Evolutionary conservation across 768 basidiomycete species (phyloP).

Genomic region (Tremella mesenterica): DNA sequence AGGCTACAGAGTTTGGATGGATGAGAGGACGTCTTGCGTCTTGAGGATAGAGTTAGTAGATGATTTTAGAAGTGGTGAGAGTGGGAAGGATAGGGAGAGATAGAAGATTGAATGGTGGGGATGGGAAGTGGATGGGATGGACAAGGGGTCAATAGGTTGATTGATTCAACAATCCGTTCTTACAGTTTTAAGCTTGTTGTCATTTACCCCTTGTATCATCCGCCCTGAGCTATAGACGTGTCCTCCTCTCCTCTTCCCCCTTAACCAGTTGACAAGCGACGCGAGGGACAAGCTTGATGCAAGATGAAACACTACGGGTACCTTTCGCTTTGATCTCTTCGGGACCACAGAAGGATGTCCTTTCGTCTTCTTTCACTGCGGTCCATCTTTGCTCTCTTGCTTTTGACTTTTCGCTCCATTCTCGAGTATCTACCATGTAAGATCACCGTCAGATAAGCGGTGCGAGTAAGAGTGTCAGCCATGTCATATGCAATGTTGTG

Average conservation of each 20-base stretch:
- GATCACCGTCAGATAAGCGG: too few species aligned
- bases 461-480: too few species aligned
- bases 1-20: not conserved
- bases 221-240: not conserved
- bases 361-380: too few species aligned
- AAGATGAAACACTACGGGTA: not conserved
- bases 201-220: not conserved
- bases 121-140: not conserved
- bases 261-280: not conserved
- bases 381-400: too few species aligned
- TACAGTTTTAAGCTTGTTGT: not conserved
- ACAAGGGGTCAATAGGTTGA: not conserved
- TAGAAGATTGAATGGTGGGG: not conserved
- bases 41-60: not conserved
- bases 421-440: too few species aligned
- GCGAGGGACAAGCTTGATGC: not conserved
- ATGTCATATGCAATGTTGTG: too few species aligned
- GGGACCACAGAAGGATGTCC: too few species aligned
- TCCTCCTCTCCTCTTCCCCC: not conserved
- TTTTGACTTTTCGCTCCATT: too few species aligned
- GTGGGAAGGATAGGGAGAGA: not conserved
- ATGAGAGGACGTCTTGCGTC: not conserved
- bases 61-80: not conserved
- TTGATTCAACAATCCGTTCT: not conserved
- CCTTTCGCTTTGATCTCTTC: too few species aligned